Conservation (phyloP, 2,329 filamentous ascomycete genomes). For the Fusarium praegraminearum region DNA sequence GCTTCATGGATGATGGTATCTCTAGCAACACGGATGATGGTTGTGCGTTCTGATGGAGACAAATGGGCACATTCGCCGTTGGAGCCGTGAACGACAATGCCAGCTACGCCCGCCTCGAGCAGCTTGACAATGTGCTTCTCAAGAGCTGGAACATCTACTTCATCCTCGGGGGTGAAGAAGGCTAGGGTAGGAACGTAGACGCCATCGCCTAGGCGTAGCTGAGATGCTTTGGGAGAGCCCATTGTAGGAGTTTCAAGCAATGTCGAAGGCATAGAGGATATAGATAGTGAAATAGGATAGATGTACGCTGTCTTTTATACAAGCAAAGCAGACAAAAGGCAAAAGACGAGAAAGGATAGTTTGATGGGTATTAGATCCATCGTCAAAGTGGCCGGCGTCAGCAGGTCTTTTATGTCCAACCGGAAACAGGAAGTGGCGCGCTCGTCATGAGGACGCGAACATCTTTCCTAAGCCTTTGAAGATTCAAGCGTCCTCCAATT, state of each 20-base stretch:
- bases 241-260: slow-evolving; percentile 41
- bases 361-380: slow-evolving; percentile 9
- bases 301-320: slow-evolving; percentile 26
- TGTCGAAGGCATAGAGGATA: slow-evolving; percentile 44
- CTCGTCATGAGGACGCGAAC: slow-evolving; percentile 45
- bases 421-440: slow-evolving; percentile 27
- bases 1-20: slow-evolving; percentile 47
- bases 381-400: slow-evolving; percentile 33
- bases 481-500: background rate
- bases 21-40: slow-evolving; percentile 71
- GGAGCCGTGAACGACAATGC: slow-evolving; percentile 82
- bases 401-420: slow-evolving; percentile 46
- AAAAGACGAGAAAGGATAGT: slow-evolving; percentile 15
- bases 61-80: slow-evolving; percentile 88
- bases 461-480: slow-evolving; percentile 20
- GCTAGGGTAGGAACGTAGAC: slow-evolving; percentile 56
- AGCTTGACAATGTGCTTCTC: slow-evolving; percentile 53
- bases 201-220: slow-evolving; percentile 47
- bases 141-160: slow-evolving; percentile 50
- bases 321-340: slow-evolving; percentile 15
- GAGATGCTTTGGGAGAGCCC: slow-evolving; percentile 45
- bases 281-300: background rate
- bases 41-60: slow-evolving; percentile 75
- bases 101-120: slow-evolving; percentile 77
- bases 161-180: slow-evolving; percentile 54